Evolutionary conservation across 2,329 filamentous ascomycete species (phyloP), one percentile per base, ranked within the genome.

Genomic region (Colletotrichum costaricense): DNA sequence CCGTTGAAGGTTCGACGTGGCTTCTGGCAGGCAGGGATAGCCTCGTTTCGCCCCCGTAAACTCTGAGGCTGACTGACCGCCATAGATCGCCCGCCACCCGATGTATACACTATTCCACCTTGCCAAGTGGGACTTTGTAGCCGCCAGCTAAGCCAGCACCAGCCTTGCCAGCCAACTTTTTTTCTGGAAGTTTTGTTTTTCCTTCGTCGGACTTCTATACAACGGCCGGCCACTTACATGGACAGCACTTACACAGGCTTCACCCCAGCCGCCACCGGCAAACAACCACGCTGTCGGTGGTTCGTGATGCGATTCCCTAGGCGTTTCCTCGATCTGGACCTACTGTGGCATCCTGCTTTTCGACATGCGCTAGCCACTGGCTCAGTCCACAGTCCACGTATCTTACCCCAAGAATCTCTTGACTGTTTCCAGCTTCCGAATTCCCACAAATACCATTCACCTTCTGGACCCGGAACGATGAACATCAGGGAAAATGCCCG

Each of bases 61-160:
- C 52, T 66, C 35, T 67, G 73, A 75, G 74, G 74, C 74, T 75
- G 74, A 73, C 74, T 75, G 74, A 75, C 74, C 73, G 74, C 74
- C 59, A 73, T 49, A 58, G 73, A 75, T 75, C 73, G 66, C 69
- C 74, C 65, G 56, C 42, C 69, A 54, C 60, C 62, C 46, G 49
- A 65, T 26, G 16, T 16, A 24, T 11, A 12, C n/a, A 54, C n/a
- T 49, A 60, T 69, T 57, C 67, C 55, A 55, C 60, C 67, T 49
- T 26, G 42, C 35, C 54, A 57, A 70, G 70, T 73, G 70, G 70
- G 67, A 73, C 69, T 69, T 54, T n/a, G 49, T 24, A 22, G 52
- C 11, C 5, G 56, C 59, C 67, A 70, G n/a, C 70, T 58, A 62
- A 54, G n/a, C 22, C 55, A 49, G 42, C 8, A 56, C 59, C 67